Evolutionary conservation across 2,329 filamentous ascomycete genomes (phyloP).

Genomic region (Conoideocrella luteorostrata): DNA sequence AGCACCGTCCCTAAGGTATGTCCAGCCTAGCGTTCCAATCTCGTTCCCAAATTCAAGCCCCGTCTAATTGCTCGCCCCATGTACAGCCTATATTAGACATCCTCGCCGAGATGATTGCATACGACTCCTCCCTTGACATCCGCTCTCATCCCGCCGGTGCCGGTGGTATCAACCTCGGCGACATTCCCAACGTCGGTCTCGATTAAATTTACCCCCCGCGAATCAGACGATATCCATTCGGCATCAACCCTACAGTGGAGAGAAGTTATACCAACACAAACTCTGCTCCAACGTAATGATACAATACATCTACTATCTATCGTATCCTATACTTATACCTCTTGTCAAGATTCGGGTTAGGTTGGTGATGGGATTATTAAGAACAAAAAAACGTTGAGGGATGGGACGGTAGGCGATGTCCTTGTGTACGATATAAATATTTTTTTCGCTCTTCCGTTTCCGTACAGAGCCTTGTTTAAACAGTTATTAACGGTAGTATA

Average conservation of each 20-base stretch:
- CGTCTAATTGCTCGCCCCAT: not conserved
- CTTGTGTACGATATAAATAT: conserved; percentile 34
- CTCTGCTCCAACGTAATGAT: too few relatives aligned
- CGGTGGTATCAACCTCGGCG: conserved; percentile 36
- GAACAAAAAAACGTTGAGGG: not conserved
- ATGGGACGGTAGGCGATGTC: conserved; percentile 4
- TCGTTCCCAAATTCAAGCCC: not conserved
- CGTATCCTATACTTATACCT: not conserved
- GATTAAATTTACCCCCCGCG: conserved; percentile 33
- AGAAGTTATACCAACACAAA: not conserved
- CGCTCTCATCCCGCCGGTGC: conserved; percentile 31
- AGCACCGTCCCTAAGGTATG: conserved; percentile 92
- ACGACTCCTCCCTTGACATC: conserved; percentile 69
- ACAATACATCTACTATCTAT: not conserved
- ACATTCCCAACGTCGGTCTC: conserved; percentile 46
- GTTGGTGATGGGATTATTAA: not conserved
- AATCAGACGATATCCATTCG: not conserved
- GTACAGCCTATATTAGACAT: conserved; percentile 82
- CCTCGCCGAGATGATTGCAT: conserved; percentile 95
- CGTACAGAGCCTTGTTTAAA: conserved; percentile 37
- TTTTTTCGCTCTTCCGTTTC: conserved; percentile 25
- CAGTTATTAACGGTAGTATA: conserved; percentile 27
- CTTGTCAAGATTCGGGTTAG: not conserved
- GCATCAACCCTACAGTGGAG: not conserved
- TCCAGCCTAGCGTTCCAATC: not conserved